Conservation (phyloP, 1,284 basidiomycete species). For the Boletus calvinii region DNA sequence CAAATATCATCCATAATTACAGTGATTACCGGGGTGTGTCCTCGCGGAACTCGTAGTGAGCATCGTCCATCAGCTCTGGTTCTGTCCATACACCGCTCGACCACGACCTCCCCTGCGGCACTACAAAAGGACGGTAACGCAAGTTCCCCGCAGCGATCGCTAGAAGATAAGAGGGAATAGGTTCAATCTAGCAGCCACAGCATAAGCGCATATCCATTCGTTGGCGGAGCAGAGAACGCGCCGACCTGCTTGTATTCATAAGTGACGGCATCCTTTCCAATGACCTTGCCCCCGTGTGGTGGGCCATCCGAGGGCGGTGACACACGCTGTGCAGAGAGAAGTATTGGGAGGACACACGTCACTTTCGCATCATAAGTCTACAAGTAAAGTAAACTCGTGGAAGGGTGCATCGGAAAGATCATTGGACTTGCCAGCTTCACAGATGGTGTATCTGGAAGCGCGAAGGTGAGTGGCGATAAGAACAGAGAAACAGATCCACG, state of each 20-base stretch:
- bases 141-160: conserved; percentile 87
- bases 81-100: conserved; percentile 88
- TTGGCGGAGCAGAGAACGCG: not conserved
- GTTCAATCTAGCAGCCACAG: conserved; percentile 53
- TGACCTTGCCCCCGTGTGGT: conserved; percentile 64
- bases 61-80: conserved; percentile 75
- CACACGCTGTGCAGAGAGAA: conserved; percentile 79
- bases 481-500: not conserved
- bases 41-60: conserved; percentile 86
- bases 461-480: not conserved
- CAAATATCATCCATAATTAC: not conserved
- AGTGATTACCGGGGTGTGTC: conserved; percentile 68
- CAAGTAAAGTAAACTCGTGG: conserved; percentile 4
- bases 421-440: conserved; percentile 60
- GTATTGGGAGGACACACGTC: conserved; percentile 73
- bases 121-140: conserved; percentile 65
- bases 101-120: conserved; percentile 66
- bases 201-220: not conserved
- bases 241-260: conserved; percentile 72
- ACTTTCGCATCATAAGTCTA: conserved; percentile 81
- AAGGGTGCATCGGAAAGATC: not conserved
- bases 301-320: conserved; percentile 72
- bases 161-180: conserved; percentile 85
- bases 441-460: conserved; percentile 59
- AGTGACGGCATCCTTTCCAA: conserved; percentile 66